phyloP scores from a whole-genome alignment of 2,329 filamentous ascomycete species.

The Coleophoma crateriformis region DNA sequence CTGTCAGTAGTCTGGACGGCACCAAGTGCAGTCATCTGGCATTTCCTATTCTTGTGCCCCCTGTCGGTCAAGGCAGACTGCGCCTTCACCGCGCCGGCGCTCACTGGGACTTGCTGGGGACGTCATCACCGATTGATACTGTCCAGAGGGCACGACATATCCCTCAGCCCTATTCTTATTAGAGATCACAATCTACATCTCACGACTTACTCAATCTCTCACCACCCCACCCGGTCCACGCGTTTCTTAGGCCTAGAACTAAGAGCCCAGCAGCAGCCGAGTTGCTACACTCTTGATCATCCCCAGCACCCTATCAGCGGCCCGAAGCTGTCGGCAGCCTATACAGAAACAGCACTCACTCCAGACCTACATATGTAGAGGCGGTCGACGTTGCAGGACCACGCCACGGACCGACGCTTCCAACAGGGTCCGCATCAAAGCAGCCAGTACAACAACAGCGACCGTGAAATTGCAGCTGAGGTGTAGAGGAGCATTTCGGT shows the following conservation, averaged over 20 bases:
- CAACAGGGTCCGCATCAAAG: slow-evolving; percentile 4
- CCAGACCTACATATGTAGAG: slow-evolving; percentile 21
- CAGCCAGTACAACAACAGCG: slow-evolving; percentile 1
- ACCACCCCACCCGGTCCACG: no score
- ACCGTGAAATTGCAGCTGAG: neutral
- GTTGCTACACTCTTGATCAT: neutral
- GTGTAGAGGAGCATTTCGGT: no score
- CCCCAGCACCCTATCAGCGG: slow-evolving; percentile 18
- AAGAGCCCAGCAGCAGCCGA: slow-evolving; percentile 6
- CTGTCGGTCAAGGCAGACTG: no score
- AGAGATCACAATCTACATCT: no score
- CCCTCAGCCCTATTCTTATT: no score
- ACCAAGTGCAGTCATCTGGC: neutral
- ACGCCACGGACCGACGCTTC: slow-evolving; percentile 17
- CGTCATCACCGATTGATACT: no score
- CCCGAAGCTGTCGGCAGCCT: slow-evolving; percentile 20
- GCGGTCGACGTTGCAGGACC: slow-evolving; percentile 15
- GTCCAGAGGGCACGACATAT: slow-evolving; percentile 4
- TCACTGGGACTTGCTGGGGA: no score
- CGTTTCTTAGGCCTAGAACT: neutral
- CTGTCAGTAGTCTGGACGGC: slow-evolving; percentile 7
- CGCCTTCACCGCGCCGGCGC: no score
- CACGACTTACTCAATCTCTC: no score
- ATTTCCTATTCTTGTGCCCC: no score
- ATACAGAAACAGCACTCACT: slow-evolving; percentile 14